Base-by-base conservation (phyloP, 768 basidiomycete species). In the Cystofilobasidium capitatum region DNA sequence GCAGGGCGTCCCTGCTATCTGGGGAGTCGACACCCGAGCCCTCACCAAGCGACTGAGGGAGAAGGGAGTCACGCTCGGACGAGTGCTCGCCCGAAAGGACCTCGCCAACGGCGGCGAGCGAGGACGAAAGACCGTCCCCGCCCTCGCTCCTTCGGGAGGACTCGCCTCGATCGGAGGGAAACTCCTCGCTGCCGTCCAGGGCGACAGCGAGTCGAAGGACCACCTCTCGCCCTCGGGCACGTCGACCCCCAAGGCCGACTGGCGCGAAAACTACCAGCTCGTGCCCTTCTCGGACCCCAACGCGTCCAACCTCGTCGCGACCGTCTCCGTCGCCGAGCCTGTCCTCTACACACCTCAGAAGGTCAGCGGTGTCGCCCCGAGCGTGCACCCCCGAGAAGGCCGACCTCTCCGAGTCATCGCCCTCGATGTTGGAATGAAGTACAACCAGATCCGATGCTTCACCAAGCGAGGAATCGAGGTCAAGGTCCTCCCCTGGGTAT, bases 401-500 rank as follows among this genome's bases (percentile, higher is more conserved):
- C 84, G 92, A 59, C 79, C 84, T 0, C 75, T 98, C 36, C 88
- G 96, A 69, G 83, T 99, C 35, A 74, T 99, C 20, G 91, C 91
- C 7, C 79, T 98, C 67, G 96, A 99, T 76, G 94, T 98, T 60
- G 96, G 96, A n/a, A 98, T 98, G 90, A 99, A 99, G 79, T 96
- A 89, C 81, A 98, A 98, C 78, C 96, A 99, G 78, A 92, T 98
- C 72, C 84, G 96, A 39, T 99, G 96, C 81, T 97, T 99, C 79
- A 85, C 84, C 49, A 81, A 84, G 42, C 87, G 96, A 39, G 96
- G 96, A 58, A 84, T 97, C 40, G 91, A 98, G 77, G 81, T 98
- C 75, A 97, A 98, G 79, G 91, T 97, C 62, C 89, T 98, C 10
- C 93, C 96, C 33, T 99, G 94, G 94, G 76, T 76, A 62, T 73